Evolutionary conservation across 208 protist genomes (phyloP).

Genomic region (Acanthamoeba royreba): DNA sequence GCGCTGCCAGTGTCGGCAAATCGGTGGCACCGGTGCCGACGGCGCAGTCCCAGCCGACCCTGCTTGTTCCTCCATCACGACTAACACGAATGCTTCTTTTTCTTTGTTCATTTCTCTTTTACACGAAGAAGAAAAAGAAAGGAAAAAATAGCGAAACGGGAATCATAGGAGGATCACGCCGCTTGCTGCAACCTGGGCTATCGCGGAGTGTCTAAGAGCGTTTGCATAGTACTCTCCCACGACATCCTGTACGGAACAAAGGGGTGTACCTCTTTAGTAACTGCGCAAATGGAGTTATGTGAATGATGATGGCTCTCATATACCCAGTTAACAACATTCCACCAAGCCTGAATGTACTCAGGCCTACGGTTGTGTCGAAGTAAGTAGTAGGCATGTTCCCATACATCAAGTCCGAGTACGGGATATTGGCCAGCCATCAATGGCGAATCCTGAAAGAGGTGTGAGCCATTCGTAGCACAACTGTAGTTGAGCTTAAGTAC

Average conservation of each 20-base stretch:
- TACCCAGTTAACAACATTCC: constrained; percentile 92
- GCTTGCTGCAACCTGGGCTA: too few relatives aligned
- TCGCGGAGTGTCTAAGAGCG: constrained; percentile 63
- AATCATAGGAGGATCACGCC: too few relatives aligned
- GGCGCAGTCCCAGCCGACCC: too few relatives aligned
- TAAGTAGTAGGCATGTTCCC: constrained; percentile 95
- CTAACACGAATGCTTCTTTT: neutral
- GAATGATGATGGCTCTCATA: too few relatives aligned
- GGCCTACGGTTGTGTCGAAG: constrained; percentile 84
- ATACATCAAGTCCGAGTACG: constrained; percentile 88
- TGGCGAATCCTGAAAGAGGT: constrained; percentile 64
- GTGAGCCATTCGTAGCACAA: too few relatives aligned
- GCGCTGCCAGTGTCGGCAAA: neutral
- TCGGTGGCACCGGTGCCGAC: neutral
- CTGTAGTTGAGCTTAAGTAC: too few relatives aligned
- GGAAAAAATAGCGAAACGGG: too few relatives aligned
- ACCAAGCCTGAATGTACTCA: constrained; percentile 77
- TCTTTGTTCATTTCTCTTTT: neutral
- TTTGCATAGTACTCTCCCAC: neutral
- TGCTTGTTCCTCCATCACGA: too few relatives aligned
- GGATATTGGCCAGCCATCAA: constrained; percentile 80
- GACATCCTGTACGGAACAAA: neutral
- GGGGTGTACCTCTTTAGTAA: neutral
- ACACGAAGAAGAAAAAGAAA: too few relatives aligned
- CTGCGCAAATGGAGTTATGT: neutral